Evolutionary conservation across 2,329 filamentous ascomycete species (phyloP).

Genomic region (Fusarium secorum): DNA sequence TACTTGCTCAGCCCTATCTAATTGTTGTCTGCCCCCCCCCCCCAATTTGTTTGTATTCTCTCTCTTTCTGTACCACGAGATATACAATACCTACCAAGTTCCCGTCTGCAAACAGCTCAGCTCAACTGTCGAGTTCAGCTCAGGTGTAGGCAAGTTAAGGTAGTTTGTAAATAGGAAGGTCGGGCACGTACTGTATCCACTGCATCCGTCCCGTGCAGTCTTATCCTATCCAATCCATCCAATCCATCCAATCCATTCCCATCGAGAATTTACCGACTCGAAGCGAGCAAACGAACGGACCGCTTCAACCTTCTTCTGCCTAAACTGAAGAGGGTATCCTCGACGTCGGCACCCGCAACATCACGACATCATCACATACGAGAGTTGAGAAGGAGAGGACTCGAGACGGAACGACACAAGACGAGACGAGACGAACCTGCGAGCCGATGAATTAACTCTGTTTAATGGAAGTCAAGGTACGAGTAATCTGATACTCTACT

Average conservation of each 20-base stretch:
- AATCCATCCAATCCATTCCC: slow-evolving; percentile 28
- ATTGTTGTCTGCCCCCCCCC: background rate
- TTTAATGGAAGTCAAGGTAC: slow-evolving; percentile 20
- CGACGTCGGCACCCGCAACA: slow-evolving; percentile 33
- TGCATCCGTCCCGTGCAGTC: slow-evolving; percentile 25
- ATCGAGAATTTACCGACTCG: slow-evolving; percentile 38
- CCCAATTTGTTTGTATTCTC: background rate
- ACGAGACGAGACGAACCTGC: slow-evolving; percentile 10
- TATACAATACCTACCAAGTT: background rate
- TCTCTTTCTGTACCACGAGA: background rate
- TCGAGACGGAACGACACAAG: background rate
- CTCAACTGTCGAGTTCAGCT: slow-evolving; percentile 13
- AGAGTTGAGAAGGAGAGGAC: slow-evolving; percentile 8
- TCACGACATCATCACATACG: slow-evolving; percentile 21
- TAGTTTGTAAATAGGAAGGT: slow-evolving; percentile 34
- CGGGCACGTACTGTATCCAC: slow-evolving; percentile 35
- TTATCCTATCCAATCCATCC: slow-evolving; percentile 37
- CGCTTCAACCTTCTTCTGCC: slow-evolving; percentile 39
- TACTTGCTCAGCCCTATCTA: background rate
- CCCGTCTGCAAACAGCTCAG: slow-evolving; percentile 19
- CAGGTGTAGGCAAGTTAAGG: background rate
- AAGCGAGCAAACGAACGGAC: slow-evolving; percentile 34
- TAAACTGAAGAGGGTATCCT: slow-evolving; percentile 27
- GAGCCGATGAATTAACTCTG: slow-evolving; percentile 8
- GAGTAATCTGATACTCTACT: background rate